Evolutionary conservation across 176 grass and related monocot species (phyloP).

Genomic region (Poa pratensis): DNA sequence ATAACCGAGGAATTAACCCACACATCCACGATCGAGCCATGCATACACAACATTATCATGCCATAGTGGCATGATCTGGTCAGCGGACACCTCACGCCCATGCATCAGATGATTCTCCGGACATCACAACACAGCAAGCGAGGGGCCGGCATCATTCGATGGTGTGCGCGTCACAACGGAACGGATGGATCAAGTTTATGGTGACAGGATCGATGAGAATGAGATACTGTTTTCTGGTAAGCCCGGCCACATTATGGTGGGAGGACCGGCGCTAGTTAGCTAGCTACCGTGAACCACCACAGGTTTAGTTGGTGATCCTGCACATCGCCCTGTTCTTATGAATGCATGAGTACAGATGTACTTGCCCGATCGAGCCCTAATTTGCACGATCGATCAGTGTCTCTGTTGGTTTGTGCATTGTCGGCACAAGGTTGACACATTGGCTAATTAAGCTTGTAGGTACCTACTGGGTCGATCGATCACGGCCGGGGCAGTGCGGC

Average conservation of each 20-base stretch:
- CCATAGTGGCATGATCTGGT: too few relatives aligned
- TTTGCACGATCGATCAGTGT: neutral
- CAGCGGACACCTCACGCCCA: too few relatives aligned
- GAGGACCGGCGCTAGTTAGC: neutral
- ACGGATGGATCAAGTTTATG: neutral
- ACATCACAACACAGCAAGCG: neutral
- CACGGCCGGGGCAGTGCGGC: too few relatives aligned
- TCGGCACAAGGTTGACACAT: too few relatives aligned
- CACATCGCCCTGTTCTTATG: neutral
- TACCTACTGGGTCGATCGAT: too few relatives aligned
- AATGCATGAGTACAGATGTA: constrained; percentile 1
- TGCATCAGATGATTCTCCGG: neutral
- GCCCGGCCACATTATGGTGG: too few relatives aligned
- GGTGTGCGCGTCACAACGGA: neutral
- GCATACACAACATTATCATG: too few relatives aligned
- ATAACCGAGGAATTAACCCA: too few relatives aligned
- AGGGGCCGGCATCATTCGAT: neutral
- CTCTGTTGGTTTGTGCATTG: too few relatives aligned
- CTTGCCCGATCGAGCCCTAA: neutral
- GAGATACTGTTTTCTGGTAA: too few relatives aligned
- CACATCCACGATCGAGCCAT: too few relatives aligned
- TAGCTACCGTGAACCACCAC: neutral
- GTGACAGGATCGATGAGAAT: neutral
- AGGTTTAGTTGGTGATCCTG: constrained; percentile 28
- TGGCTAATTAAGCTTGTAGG: too few relatives aligned